These are phyloP conservation scores for Pseudocercospora vitis DNA, from an alignment of 2,329 filamentous ascomycete genomes.

Conservation along the genomic window DNA sequence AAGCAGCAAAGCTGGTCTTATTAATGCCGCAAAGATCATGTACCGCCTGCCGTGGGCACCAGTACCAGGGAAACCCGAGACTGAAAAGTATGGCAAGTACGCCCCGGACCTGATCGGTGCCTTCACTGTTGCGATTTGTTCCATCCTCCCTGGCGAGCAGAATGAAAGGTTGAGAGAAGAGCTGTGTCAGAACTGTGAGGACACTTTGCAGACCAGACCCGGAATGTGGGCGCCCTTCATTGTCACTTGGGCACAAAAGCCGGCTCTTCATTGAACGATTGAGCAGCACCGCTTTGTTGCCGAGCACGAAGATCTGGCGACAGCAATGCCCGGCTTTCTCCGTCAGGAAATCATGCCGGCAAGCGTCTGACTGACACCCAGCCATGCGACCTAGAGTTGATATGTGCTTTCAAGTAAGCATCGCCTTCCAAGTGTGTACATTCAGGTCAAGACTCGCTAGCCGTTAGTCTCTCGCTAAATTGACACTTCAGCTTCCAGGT, in stretches of 20 bases:
- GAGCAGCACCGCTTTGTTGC: not conserved
- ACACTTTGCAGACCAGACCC: not conserved
- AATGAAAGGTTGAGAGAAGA: not conserved
- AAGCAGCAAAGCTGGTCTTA: conserved; percentile 1
- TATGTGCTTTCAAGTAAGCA: too few relatives aligned
- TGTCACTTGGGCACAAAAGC: not conserved
- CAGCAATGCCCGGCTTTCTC: too few relatives aligned
- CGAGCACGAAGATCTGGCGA: not conserved
- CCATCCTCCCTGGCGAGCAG: not conserved
- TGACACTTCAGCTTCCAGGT: too few relatives aligned
- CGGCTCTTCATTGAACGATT: not conserved
- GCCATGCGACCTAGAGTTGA: too few relatives aligned
- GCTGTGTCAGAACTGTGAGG: not conserved
- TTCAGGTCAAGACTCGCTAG: too few relatives aligned
- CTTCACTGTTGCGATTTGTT: not conserved
- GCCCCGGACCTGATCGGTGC: not conserved
- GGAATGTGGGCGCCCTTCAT: not conserved
- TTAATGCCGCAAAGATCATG: not conserved
- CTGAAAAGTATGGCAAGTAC: conserved; percentile 2
- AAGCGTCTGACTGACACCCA: too few relatives aligned
- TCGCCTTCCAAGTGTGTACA: too few relatives aligned
- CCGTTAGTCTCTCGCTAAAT: too few relatives aligned
- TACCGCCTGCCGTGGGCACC: conserved; percentile 7
- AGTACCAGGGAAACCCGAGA: conserved; percentile 1
- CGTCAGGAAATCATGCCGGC: too few relatives aligned